Conservation (phyloP, 352 stramenopile genomes). For the Phytophthora citricola region DNA sequence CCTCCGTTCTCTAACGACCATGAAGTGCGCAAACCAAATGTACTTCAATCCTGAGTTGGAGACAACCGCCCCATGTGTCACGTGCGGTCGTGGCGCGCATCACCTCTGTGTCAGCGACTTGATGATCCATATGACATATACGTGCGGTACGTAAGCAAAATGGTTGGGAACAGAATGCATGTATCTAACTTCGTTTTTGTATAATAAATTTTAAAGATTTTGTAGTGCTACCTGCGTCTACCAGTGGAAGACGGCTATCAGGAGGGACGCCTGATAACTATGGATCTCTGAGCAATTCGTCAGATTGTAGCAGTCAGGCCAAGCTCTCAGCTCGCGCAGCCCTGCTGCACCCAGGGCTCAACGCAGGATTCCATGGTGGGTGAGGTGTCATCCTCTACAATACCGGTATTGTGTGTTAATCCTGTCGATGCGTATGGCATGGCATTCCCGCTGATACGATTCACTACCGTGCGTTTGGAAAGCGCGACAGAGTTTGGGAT, state of each 20-base stretch:
- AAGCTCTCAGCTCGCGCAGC: neutral
- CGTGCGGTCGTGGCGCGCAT: neutral
- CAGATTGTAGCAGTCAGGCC: neutral
- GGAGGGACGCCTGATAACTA: neutral
- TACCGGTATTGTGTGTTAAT: neutral
- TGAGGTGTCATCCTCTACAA: neutral
- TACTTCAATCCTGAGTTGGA: neutral
- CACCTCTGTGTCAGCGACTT: slow-evolving; percentile 1
- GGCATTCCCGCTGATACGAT: neutral
- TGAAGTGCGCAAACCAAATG: neutral
- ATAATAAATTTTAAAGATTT: neutral
- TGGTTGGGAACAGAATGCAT: neutral
- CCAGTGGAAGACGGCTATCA: neutral
- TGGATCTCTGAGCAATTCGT: neutral
- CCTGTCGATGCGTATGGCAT: neutral
- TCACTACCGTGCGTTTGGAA: neutral
- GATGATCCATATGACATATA: neutral
- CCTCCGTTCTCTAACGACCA: neutral
- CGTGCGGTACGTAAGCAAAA: neutral
- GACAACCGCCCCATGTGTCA: neutral
- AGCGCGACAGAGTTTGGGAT: slow-evolving; percentile 3
- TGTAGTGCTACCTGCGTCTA: neutral
- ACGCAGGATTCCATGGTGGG: neutral
- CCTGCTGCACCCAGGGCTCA: neutral
- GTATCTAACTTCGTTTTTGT: neutral